Evolutionary conservation across 148 eudicot species (phyloP).

Genomic region (Rhododendron ovatum): DNA sequence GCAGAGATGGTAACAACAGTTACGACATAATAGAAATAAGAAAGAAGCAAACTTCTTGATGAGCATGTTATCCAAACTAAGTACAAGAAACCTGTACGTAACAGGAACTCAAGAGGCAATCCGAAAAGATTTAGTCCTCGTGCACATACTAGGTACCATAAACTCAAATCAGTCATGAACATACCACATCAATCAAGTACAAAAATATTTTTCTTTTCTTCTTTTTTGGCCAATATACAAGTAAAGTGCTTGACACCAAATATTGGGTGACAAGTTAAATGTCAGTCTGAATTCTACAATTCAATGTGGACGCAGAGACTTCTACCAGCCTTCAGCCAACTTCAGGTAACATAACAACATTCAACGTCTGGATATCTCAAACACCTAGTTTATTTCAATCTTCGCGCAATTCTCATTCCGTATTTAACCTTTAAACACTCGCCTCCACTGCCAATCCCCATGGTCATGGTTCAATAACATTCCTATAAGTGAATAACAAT

Average conservation of each 20-base stretch:
- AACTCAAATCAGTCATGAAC: neutral
- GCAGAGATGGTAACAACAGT: slow-evolving; percentile 17
- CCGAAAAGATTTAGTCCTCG: neutral
- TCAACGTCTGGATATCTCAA: neutral
- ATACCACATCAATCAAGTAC: neutral
- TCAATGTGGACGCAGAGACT: neutral
- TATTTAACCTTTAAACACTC: neutral
- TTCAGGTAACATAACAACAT: neutral
- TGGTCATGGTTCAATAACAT: neutral
- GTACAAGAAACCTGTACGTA: neutral
- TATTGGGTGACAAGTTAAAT: neutral
- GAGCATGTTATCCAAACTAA: neutral
- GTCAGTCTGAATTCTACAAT: neutral
- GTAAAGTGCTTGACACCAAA: neutral
- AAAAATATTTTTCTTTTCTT: too few species aligned
- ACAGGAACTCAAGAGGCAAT: neutral
- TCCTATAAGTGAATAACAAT: neutral
- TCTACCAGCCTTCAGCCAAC: neutral
- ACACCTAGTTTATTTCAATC: neutral
- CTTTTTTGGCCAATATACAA: neutral
- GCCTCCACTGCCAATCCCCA: neutral
- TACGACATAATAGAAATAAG: neutral
- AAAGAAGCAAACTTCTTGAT: neutral
- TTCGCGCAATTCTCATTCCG: neutral
- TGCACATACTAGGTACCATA: neutral